phyloP scores from a whole-genome alignment of 305 asterid species.

The Fraxinus paxiana region DNA sequence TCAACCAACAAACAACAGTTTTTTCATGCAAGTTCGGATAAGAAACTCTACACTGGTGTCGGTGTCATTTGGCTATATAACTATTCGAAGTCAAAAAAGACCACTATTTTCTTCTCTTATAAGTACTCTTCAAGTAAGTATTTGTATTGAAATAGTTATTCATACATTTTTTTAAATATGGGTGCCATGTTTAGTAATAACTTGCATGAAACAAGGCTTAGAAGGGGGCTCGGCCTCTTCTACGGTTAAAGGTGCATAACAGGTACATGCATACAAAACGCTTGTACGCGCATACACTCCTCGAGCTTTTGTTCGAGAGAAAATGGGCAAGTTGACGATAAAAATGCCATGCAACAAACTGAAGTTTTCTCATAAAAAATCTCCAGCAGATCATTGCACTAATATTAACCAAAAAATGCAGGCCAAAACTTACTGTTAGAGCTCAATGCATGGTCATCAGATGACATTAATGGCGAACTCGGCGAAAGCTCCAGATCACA shows the following conservation, averaged over 20 bases:
- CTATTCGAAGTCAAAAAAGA: neutral
- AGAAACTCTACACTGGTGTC: neutral
- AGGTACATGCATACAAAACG: neutral
- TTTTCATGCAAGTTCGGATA: neutral
- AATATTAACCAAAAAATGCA: conserved; percentile 25
- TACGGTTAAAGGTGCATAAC: neutral
- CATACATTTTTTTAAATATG: neutral
- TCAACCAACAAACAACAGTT: neutral
- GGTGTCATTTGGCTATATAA: neutral
- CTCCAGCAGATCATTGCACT: neutral
- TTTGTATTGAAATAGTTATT: neutral
- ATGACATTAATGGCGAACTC: conserved; percentile 29
- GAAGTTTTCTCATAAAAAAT: neutral
- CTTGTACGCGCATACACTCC: neutral
- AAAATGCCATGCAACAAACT: neutral
- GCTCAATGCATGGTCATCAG: neutral
- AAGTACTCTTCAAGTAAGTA: neutral
- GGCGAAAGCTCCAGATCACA: conserved; percentile 9
- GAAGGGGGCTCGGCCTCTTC: neutral
- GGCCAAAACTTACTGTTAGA: conserved; percentile 15
- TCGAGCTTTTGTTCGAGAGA: neutral
- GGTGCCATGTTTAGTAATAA: neutral
- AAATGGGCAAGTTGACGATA: neutral
- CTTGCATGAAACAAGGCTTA: neutral
- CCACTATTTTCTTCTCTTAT: neutral